A percentile compares a stretch with the other conserved stretches of the same genome.
Evolutionary conservation across 306 rosid genomes (phyloP).

Genomic region (Cyclanthera cordifolia): DNA sequence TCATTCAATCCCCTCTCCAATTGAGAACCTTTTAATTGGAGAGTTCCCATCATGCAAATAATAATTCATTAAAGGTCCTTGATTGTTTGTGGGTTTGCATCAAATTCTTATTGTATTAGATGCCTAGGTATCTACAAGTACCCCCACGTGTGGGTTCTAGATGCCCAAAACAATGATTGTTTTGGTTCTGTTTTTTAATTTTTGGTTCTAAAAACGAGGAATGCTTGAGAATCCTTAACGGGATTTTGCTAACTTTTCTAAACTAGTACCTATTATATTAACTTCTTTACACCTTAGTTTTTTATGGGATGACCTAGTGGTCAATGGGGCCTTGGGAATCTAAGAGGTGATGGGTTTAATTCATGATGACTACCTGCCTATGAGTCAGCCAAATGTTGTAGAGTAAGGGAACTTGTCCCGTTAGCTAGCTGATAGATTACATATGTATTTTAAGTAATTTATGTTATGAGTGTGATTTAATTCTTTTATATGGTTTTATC

Average conservation of each 20-base stretch:
- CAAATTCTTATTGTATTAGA: background rate
- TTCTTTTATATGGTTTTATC: background rate
- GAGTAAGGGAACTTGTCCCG: too few species aligned
- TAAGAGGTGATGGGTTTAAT: too few species aligned
- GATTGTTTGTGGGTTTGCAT: background rate
- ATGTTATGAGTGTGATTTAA: background rate
- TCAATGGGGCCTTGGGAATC: too few species aligned
- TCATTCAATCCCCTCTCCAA: background rate
- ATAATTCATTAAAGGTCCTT: background rate
- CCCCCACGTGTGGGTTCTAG: background rate
- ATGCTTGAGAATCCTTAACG: background rate
- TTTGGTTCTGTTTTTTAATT: background rate
- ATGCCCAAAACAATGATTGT: background rate
- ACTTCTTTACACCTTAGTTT: background rate
- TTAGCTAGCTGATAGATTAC: too few species aligned
- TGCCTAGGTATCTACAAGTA: background rate
- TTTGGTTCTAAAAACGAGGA: background rate
- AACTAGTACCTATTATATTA: background rate
- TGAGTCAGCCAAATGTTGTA: too few species aligned
- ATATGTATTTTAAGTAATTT: too few species aligned
- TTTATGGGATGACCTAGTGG: too few species aligned
- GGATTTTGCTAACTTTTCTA: background rate
- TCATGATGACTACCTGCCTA: too few species aligned
- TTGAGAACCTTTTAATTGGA: background rate
- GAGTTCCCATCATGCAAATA: background rate